Base-by-base conservation (phyloP, 2,329 filamentous ascomycete species). In the Trichoderma brevicompactum region DNA sequence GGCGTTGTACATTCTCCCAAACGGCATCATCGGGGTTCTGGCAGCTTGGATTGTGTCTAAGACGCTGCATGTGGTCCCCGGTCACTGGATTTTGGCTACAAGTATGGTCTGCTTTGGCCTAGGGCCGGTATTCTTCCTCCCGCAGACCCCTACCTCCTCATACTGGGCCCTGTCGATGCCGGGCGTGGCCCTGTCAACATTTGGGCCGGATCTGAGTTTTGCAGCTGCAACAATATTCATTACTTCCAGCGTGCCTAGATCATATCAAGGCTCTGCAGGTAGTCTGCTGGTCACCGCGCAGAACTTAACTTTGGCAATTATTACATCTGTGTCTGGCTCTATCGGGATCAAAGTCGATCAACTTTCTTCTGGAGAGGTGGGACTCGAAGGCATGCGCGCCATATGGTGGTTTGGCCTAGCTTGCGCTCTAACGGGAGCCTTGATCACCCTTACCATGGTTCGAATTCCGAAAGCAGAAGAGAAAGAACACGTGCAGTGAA, bases 321-420 rank as follows among this genome's bases (percentile, higher is more conserved):
- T 50, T 5, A 50, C 58, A 12, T 61, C 58, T 41, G 58, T 61
- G 6, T 10, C 44, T 13, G 58, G 43, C 34, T 61, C 58, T 13
- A 50, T 61, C 7, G 58, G 58, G 9, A n/a, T 61, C 8, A 61
- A 61, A 3, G 34, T 61, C 13, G 58, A 50, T 7, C 34, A 50
- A 7, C 34, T 50, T 17, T 46, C 58, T 19, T 38, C 48, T 41
- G 58, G 58, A 17, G 58, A 61, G 58, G 36, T 61, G 5, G 58
- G 58, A 9, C 36, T 61, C 9, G 13, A 50, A 28, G 58, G 58
- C 0, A 61, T 61, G 2, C 34, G 58, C 7, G 58, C 58, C 1
- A 61, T 61, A 19, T 61, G 58, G 58, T 61, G 58, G 58, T 61
- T 61, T 50, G 44, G 58, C 9, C 36, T 61, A 50, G 58, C 44